Evolutionary conservation across 768 basidiomycete species (phyloP), one percentile per base, ranked within the genome.

Genomic region (Candolleomyces eurysporus): DNA sequence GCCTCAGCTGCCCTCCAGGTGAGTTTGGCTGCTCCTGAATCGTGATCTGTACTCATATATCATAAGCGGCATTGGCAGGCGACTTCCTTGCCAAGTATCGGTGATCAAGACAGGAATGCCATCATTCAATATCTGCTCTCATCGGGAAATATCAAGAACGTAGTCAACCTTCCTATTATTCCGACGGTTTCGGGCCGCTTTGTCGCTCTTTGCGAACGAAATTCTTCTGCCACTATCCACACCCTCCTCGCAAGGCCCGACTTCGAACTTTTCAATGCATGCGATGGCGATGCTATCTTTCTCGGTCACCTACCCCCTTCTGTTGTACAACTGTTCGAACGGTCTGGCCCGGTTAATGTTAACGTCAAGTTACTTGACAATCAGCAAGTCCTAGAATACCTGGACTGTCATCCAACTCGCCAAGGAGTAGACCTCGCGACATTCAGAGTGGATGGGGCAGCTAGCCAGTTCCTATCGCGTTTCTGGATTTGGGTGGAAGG

Each of bases 401-500:
- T 79, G 5, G 55, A 59, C 16, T 59, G 52, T 2, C 68, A 71
- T 57, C 67, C 69, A 0, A 65, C 62, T 11, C 71, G 64, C 9
- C 59, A 73, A 3, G 68, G 67, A 1, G 62, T 73, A 4, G 64
- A 71, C 32, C 61, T 69, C 14, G 68, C 69, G 1, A 58, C 61
- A n/a, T 57, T 53, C 31, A 60, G 58, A 31, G 60, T 62, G 6
- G 63, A 69, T 42, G 61, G 63, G 8, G 55, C 40, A 5, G 51
- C 63, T 10, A 58, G 77, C 17, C 48, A 59, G 5, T 81, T 78
- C 78, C 58, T 82, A n/a, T 66, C 71, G 0, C 53, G 58, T 1
- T 83, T 82, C 61, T 84, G 82, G 83, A 46, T 56, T 3, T 83
- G 81, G 82, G 54, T 78, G 49, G 65, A 61, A 5, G 60, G 43